These are phyloP conservation scores for Boeremia exigua DNA, from an alignment of 2,329 filamentous ascomycete genomes.

Conservation along the genomic window DNA sequence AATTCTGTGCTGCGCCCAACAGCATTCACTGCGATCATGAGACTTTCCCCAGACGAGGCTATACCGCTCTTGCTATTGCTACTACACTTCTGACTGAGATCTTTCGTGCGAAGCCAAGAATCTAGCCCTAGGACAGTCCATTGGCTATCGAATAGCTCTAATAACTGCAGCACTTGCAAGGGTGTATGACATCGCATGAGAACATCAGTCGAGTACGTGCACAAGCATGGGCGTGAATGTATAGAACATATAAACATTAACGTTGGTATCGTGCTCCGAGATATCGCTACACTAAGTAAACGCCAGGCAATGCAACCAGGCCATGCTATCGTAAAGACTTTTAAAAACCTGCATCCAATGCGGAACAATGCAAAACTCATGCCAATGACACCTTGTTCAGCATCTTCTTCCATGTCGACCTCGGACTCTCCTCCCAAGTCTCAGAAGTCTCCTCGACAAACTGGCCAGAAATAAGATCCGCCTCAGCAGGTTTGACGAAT, in stretches of 20 bases:
- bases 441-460: slow-evolving; percentile 39
- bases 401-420: slow-evolving; percentile 42
- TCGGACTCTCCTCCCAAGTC: slow-evolving; percentile 43
- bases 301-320: slow-evolving; percentile 31
- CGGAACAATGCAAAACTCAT: background rate
- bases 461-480: slow-evolving; percentile 52
- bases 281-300: slow-evolving; percentile 16
- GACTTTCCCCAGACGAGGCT: slow-evolving; percentile 1
- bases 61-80: background rate
- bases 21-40: background rate
- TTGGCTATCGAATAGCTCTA: background rate
- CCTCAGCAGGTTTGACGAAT: slow-evolving; percentile 50
- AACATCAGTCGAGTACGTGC: background rate
- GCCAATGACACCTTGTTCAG: slow-evolving; percentile 30
- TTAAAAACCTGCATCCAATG: slow-evolving; percentile 2
- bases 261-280: slow-evolving; percentile 14
- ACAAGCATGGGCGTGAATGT: background rate
- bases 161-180: background rate
- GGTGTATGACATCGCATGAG: background rate
- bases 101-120: background rate
- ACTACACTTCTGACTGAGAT: background rate
- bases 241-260: slow-evolving; percentile 12
- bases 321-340: slow-evolving; percentile 25
- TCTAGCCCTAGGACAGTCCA: background rate
- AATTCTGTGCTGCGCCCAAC: background rate